Conservation (phyloP, 345 rosid species). For the Populus simonii region DNA sequence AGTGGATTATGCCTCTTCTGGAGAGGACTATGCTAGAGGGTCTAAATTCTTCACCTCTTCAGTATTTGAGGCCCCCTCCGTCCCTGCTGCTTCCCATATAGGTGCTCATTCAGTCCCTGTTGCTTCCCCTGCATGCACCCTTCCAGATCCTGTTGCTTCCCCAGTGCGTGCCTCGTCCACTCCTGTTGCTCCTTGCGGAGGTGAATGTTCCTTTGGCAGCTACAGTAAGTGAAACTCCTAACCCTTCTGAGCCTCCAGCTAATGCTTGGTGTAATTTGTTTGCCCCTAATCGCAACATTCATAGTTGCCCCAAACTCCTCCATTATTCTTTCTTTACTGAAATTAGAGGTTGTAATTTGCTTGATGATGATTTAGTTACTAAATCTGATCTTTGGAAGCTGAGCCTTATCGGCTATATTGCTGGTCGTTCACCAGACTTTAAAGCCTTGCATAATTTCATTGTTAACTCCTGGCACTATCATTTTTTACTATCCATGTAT, state of each 20-base stretch:
- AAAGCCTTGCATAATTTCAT: too few species aligned
- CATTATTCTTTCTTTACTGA: background rate
- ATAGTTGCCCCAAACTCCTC: fast-evolving
- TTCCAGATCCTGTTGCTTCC: too few species aligned
- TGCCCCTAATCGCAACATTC: background rate
- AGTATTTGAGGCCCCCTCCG: background rate
- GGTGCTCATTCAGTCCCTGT: too few species aligned
- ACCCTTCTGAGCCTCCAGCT: background rate
- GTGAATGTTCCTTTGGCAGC: background rate
- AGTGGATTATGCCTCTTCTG: background rate
- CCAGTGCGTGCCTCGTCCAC: background rate
- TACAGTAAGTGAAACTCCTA: too few species aligned
- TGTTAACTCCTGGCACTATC: too few species aligned
- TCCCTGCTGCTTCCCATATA: fast-evolving
- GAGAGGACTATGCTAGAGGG: fast-evolving
- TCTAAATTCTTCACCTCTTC: background rate
- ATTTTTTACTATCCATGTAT: fast-evolving
- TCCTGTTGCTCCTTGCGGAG: background rate
- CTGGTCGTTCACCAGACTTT: background rate
- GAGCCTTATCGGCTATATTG: background rate
- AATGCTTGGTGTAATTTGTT: fast-evolving
- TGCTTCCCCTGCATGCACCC: background rate
- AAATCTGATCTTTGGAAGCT: background rate
- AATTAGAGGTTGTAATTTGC: fast-evolving
- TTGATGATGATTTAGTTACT: background rate